Evolutionary conservation across 768 basidiomycete genomes (phyloP), one percentile per base, ranked within the genome.

Genomic region (Collybia nuda): DNA sequence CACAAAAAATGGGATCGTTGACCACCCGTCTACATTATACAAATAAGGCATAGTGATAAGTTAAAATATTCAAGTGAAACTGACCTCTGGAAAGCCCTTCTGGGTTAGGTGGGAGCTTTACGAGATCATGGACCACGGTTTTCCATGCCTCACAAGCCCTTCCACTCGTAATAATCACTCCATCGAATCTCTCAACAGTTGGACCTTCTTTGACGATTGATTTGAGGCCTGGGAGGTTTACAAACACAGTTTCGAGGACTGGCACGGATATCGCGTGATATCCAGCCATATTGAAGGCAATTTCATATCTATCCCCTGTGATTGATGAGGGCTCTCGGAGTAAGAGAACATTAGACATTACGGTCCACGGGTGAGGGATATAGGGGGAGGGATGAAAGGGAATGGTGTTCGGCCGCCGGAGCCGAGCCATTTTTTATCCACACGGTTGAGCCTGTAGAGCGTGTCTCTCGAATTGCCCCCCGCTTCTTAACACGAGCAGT

Each of bases 151-250:
- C 87, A 53, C 84, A 84, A 0, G 86, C 82, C 22, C 93, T 73
- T 24, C 80, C 84, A 59, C 90, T 93, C 2, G 93, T 96, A 18
- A 94, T 60, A 41, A 94, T 77, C 5, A 92, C 85, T 5, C 86
- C 92, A 6, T 64, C 66, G 50, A 78, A 68, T 17, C 52, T 56
- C 17, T 62, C 53, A 9, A 37, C 19, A 1, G 19, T 45, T 1
- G 79, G 75, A 0, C 78, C 80, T 6, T 50, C 37, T 1, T 55
- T 45, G 15, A 89, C 64, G 44, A 78, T 64, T 14, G 66, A 55
- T 23, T 64, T 60, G 11, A 95, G 74, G 11, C 50, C 41, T 0
- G 72, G 61, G 9, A 78, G 52, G 56, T 89, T 81, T 17, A 74
- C 73, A 39, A 80, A 65, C 6, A 72, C 67, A 0, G 90, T 90